Percentiles rank a stretch among this genome's conserved stretches.
phyloP scores from a whole-genome alignment of 1,284 basidiomycete species.

The Puccinia polysora region DNA sequence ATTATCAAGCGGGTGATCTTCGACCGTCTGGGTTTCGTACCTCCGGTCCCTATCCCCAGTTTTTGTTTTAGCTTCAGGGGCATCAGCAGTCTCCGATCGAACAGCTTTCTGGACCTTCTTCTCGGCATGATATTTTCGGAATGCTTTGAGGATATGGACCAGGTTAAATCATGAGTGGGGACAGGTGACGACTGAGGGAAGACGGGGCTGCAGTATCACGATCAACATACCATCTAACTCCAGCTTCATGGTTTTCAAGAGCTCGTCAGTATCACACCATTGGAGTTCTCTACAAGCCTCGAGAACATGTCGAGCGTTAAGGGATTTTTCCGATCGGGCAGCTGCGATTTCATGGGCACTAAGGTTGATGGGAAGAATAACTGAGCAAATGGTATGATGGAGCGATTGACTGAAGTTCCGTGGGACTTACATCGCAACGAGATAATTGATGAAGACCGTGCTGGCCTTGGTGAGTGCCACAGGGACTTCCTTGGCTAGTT shows the following conservation, averaged over 20 bases:
- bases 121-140: slow-evolving; percentile 29
- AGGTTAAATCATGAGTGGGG: neutral
- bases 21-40: too few species aligned
- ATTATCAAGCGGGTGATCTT: too few species aligned
- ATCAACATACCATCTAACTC: slow-evolving; percentile 13
- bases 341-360: slow-evolving; percentile 35
- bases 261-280: slow-evolving; percentile 27
- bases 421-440: slow-evolving; percentile 25
- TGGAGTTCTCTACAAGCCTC: slow-evolving; percentile 35
- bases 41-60: too few species aligned
- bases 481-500: slow-evolving; percentile 35
- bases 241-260: slow-evolving; percentile 8
- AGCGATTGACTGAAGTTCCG: neutral
- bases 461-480: slow-evolving; percentile 24
- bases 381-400: neutral
- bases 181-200: neutral
- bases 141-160: neutral
- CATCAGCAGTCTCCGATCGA: slow-evolving; percentile 1
- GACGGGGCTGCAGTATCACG: neutral
- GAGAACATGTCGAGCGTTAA: slow-evolving; percentile 31
- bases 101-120: slow-evolving; percentile 29
- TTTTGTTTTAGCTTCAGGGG: neutral
- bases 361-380: neutral
- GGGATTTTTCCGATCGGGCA: slow-evolving; percentile 24
- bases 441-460: slow-evolving; percentile 37